phyloP scores from a whole-genome alignment of 2,329 filamentous ascomycete species.

The Drechslerella stenobrocha region DNA sequence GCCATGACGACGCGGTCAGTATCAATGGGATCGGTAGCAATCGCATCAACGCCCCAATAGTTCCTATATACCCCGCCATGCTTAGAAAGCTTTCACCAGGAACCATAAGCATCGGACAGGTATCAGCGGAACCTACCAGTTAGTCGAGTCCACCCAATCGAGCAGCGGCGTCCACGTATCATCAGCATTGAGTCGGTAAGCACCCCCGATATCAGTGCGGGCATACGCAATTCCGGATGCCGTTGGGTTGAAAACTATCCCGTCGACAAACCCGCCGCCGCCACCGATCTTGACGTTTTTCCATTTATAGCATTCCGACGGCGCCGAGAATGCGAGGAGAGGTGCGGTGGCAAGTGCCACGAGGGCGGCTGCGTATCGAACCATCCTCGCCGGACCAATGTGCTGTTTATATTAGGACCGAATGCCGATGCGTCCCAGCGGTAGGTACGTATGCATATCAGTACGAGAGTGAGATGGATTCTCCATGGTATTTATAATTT shows the following conservation, averaged over 20 bases:
- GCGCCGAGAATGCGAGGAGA: slow-evolving; percentile 26
- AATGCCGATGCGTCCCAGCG: no score
- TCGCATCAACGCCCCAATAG: slow-evolving; percentile 63
- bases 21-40: slow-evolving; percentile 63
- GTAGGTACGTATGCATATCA: neutral
- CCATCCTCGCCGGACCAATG: slow-evolving; percentile 13
- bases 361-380: slow-evolving; percentile 31
- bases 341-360: slow-evolving; percentile 38
- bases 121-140: slow-evolving; percentile 56
- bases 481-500: no score
- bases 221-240: slow-evolving; percentile 62
- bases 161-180: slow-evolving; percentile 63
- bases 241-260: slow-evolving; percentile 62
- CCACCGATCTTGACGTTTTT: slow-evolving; percentile 62
- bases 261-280: slow-evolving; percentile 63
- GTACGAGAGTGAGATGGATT: no score
- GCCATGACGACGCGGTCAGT: slow-evolving; percentile 62
- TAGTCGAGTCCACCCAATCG: slow-evolving; percentile 59
- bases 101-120: no score
- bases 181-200: slow-evolving; percentile 63
- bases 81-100: neutral
- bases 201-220: slow-evolving; percentile 64
- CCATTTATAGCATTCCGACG: slow-evolving; percentile 56
- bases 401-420: slow-evolving; percentile 1
- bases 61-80: slow-evolving; percentile 56